Evolutionary conservation across 371 early-diverging fungal species (phyloP), one percentile per base, ranked within the genome.

Genomic region (Syncephalastrum monosporum): DNA sequence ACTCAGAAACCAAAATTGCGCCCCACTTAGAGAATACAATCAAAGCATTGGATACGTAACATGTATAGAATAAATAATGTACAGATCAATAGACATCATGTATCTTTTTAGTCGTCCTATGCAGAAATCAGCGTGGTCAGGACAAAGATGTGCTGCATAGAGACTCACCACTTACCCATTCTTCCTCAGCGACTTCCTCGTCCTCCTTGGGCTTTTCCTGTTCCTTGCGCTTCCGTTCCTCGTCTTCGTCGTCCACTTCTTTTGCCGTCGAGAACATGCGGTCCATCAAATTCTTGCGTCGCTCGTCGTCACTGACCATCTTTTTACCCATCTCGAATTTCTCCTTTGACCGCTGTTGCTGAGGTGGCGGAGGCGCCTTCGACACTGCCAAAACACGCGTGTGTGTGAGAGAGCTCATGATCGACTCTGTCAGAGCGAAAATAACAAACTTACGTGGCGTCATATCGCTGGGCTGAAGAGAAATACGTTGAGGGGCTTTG

Each of bases 401-500:
- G 4, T 29, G 8, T 41, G 4, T 29, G 8, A 25, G 19, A 27
- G 16, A 14, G 24, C 48, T 33, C 38, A 33, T 0, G 38, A 33
- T 33, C 12, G 38, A 8, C 12, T 33, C 29, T 29, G 29, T 29
- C 29, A 29, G 14, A 56, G 43, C 10, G 27, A 41, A n/a, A 4
- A 33, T 42, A 53, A 10, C 21, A 13, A 3, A 66, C 81, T 69
- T 79, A 82, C 84, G 64, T 8, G 79, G 69, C 17, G 63, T 64
- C 88, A 86, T 84, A 24, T 75, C 87, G 1, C 77, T 65, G 0
- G 90, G 91, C 23, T 76, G 67, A 19, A 89, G 63, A 4, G 81
- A 72, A 5, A 88, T 71, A 42, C 57, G 57, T 25, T 51, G 29
- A 7, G 67, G 43, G 42, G 56, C 21, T 23, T 54, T 55, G 38